These are phyloP conservation scores for Acanthamoeba quina DNA, from an alignment of 208 protist species.

Conservation along the genomic window DNA sequence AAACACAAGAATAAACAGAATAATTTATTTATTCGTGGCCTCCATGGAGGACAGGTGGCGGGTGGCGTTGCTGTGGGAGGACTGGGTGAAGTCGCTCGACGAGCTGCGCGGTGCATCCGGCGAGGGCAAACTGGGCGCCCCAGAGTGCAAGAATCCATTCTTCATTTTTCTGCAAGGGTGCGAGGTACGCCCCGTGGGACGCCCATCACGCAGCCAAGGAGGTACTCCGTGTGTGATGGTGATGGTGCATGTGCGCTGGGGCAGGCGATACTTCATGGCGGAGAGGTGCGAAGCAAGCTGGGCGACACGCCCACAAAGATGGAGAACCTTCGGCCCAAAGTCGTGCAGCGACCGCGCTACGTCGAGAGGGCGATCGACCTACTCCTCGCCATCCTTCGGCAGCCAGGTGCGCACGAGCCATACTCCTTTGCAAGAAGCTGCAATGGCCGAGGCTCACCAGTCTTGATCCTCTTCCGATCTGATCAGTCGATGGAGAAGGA, in stretches of 20 bases:
- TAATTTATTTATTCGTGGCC: no score
- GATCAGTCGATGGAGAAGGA: neutral
- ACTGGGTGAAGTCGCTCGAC: neutral
- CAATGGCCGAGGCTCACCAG: neutral
- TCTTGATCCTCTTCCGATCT: no score
- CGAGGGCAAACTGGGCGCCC: neutral
- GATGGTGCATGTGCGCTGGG: no score
- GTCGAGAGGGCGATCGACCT: neutral
- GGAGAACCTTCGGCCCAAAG: conserved; percentile 21
- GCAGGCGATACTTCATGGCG: neutral
- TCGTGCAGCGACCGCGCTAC: neutral
- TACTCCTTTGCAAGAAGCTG: neutral
- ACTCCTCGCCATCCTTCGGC: neutral
- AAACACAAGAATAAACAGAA: neutral
- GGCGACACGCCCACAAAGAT: neutral
- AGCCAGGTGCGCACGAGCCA: neutral
- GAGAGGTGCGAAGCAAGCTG: neutral
- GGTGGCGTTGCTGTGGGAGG: neutral
- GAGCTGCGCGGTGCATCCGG: neutral
- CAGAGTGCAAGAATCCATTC: neutral
- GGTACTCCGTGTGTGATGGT: no score
- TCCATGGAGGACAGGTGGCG: neutral
- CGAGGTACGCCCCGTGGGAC: neutral
- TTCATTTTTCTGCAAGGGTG: neutral
- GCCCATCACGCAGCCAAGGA: no score